These are phyloP conservation scores for Mariannaea elegans DNA, from an alignment of 2,329 filamentous ascomycete genomes.

Conservation along the genomic window DNA sequence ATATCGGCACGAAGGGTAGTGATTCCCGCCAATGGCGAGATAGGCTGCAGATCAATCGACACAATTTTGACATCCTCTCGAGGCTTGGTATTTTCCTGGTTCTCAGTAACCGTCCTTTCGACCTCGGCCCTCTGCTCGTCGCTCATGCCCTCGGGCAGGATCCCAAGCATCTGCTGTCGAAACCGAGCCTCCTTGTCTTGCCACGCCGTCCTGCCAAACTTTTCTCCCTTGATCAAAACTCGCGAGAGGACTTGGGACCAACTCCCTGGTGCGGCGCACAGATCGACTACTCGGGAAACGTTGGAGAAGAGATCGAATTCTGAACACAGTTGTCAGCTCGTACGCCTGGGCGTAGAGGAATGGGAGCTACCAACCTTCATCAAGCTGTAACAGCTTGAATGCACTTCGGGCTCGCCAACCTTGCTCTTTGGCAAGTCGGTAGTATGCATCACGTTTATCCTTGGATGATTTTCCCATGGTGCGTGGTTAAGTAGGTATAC, in stretches of 20 bases:
- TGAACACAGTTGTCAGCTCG: conserved; percentile 45
- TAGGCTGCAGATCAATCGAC: conserved; percentile 94
- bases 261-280: conserved; percentile 94
- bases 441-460: conserved; percentile 98
- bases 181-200: conserved; percentile 80
- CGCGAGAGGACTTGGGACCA: conserved; percentile 98
- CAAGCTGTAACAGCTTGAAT: conserved; percentile 95
- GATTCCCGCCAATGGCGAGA: conserved; percentile 92
- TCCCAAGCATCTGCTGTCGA: conserved; percentile 66
- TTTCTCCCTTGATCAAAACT: conserved; percentile 92
- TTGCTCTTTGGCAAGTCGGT: conserved; percentile 97
- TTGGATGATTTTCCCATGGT: conserved; percentile 96
- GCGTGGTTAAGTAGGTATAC: conserved; percentile 3
- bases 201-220: conserved; percentile 86
- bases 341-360: not conserved
- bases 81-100: conserved; percentile 49
- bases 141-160: conserved; percentile 50
- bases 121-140: conserved; percentile 30
- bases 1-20: conserved; percentile 94
- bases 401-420: conserved; percentile 96
- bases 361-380: conserved; percentile 66
- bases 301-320: conserved; percentile 94
- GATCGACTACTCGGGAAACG: conserved; percentile 91
- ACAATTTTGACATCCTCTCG: conserved; percentile 89
- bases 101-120: conserved; percentile 24